Conservation (phyloP, 2,329 filamentous ascomycete species). For the Celoporthe dispersa region DNA sequence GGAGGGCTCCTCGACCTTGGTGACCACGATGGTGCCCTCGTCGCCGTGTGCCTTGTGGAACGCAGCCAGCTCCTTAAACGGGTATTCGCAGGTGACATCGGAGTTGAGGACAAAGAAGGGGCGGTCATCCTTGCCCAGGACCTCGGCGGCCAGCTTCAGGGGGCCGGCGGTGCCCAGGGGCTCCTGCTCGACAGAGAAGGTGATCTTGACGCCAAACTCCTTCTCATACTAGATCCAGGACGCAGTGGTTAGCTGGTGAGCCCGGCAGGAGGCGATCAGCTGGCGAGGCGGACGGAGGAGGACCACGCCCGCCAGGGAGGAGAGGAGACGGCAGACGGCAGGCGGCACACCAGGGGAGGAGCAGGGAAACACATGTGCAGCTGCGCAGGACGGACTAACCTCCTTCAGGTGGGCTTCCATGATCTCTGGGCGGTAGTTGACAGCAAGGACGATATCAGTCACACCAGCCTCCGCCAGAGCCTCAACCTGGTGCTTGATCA, state of each 20-base stretch:
- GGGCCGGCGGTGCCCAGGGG: slow-evolving; percentile 94
- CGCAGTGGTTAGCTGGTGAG: not conserved
- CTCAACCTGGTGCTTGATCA: slow-evolving; percentile 98
- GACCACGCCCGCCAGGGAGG: not conserved
- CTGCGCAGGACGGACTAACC: slow-evolving; percentile 56
- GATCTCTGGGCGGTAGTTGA: slow-evolving; percentile 98
- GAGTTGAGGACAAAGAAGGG: slow-evolving; percentile 99
- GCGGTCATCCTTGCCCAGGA: slow-evolving; percentile 87
- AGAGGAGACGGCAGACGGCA: not conserved
- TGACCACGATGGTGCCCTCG: slow-evolving; percentile 97
- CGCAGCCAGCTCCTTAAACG: slow-evolving; percentile 83
- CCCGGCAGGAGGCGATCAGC: not conserved
- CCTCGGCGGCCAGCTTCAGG: slow-evolving; percentile 91
- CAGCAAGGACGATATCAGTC: slow-evolving; percentile 95
- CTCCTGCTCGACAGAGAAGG: slow-evolving; percentile 95
- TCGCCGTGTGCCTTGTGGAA: slow-evolving; percentile 95
- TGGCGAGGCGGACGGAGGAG: not conserved
- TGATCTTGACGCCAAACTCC: slow-evolving; percentile 91
- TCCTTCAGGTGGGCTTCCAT: slow-evolving; percentile 95
- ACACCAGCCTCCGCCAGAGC: slow-evolving; percentile 91
- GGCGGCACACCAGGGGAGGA: not conserved
- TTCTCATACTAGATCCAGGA: slow-evolving; percentile 73
- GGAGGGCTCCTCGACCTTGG: slow-evolving; percentile 97
- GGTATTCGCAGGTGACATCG: slow-evolving; percentile 97
- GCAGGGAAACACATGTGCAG: not conserved